Evolutionary conservation across 345 rosid genomes (phyloP).

Genomic region (Camelina sativa): DNA sequence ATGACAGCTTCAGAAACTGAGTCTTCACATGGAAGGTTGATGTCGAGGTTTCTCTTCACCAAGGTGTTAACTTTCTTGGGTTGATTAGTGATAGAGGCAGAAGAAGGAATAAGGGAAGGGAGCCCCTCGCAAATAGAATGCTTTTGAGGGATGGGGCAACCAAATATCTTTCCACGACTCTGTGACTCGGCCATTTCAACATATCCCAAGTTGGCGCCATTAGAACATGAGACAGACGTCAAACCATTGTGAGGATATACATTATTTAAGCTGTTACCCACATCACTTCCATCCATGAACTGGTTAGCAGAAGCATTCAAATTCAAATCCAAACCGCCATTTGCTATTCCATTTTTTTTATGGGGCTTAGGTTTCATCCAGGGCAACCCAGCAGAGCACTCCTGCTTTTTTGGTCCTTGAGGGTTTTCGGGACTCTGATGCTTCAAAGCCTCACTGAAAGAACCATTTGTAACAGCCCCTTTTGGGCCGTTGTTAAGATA

Average conservation of each 20-base stretch:
- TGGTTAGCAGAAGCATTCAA: conserved; percentile 49
- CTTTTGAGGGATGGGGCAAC: conserved; percentile 56
- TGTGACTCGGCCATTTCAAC: conserved; percentile 45
- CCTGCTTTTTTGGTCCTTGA: conserved; percentile 57
- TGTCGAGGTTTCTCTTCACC: conserved; percentile 62
- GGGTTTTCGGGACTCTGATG: conserved; percentile 44
- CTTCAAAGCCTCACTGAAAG: conserved; percentile 45
- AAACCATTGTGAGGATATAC: conserved; percentile 42
- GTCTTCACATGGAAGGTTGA: conserved; percentile 79
- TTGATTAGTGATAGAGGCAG: conserved; percentile 43
- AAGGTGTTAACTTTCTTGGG: conserved; percentile 50
- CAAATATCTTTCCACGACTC: conserved; percentile 59
- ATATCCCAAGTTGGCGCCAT: conserved; percentile 44
- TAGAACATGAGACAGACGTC: conserved; percentile 52
- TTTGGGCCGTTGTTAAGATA: conserved; percentile 24
- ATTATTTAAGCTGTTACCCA: conserved; percentile 41
- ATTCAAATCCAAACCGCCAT: conserved; percentile 55
- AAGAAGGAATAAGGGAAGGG: conserved; percentile 48
- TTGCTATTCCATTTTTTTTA: conserved; percentile 46
- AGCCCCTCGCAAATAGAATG: conserved; percentile 44
- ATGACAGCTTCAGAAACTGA: conserved; percentile 47
- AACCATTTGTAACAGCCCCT: conserved; percentile 47
- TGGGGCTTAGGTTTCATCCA: conserved; percentile 65
- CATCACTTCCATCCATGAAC: conserved; percentile 47
- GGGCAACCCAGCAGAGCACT: conserved; percentile 53